These are phyloP conservation scores for Paramecium caudatum DNA, from an alignment of 73 alveolate genomes.

Conservation along the genomic window DNA sequence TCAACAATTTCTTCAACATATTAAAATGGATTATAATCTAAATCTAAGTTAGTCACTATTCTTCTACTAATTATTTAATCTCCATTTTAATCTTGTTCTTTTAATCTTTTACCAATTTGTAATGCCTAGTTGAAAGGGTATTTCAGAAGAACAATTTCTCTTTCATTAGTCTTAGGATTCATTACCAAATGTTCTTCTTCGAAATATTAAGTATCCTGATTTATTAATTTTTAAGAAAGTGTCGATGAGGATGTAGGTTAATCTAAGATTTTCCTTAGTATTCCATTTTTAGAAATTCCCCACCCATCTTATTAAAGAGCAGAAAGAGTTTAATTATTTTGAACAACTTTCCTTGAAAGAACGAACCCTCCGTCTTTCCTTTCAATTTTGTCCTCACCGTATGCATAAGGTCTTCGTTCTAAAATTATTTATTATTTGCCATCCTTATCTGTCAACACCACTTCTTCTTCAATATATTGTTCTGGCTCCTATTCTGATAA, in stretches of 20 bases:
- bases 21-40: conserved; percentile 22
- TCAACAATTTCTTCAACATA: conserved; percentile 35
- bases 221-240: neutral
- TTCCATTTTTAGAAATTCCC: neutral
- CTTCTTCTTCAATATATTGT: conserved; percentile 21
- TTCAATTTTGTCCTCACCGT: neutral
- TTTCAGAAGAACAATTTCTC: neutral
- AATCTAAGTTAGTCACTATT: conserved; percentile 16
- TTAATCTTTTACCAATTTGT: conserved; percentile 42
- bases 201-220: conserved; percentile 33
- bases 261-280: neutral
- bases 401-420: neutral
- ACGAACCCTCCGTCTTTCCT: conserved; percentile 39
- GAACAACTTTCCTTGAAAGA: conserved; percentile 10
- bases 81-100: conserved; percentile 12
- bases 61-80: conserved; percentile 11
- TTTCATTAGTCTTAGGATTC: conserved; percentile 31
- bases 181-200: conserved; percentile 27
- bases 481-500: neutral
- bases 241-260: neutral
- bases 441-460: neutral
- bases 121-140: neutral
- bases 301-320: conserved; percentile 27
- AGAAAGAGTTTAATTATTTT: conserved; percentile 15
- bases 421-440: neutral